Base-by-base conservation (phyloP, 2,329 filamentous ascomycete species). In the Pseudogymnoascus sp. region DNA sequence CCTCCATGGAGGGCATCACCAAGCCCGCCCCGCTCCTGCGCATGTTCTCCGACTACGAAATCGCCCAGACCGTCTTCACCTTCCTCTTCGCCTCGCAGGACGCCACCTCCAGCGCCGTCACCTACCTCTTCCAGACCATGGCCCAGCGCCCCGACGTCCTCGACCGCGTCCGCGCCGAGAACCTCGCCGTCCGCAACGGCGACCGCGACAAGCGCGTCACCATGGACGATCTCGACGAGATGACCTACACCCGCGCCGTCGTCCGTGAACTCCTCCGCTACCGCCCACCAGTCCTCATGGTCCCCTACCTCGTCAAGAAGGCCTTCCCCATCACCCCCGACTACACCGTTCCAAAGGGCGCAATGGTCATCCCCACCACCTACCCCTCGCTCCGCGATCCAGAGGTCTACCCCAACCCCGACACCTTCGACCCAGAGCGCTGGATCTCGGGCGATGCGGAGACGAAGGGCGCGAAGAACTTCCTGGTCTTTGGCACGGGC, bases 11-110 rank as follows among this genome's bases (percentile, higher is more conserved):
- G 65, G 79, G 82, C 15, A 77, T 89, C 6, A 87, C 90, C 77
- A 97, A 97, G 84, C 93, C 93, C 61, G 78, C 85, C 19, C 90
- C 89, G 69, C 75, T 96, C 29, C 83, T 97, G 63, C 90, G 93
- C 73, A 87, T 90, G 70, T 97, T 97, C 77, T 87, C 83, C 76
- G 90, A 97, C 74, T 89, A 88, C 71, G 93, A 97, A 77, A 96
- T 97, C 72, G 84, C 91, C 63, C 90, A 95, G 81, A 97, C 93
- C 23, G 76, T 97, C 72, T 96, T 97, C 79, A 96, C 93, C 60
- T 96, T 97, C 81, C 83, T 97, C 66, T 97, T 97, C 77, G 93
- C 95, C 65, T 97, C 93, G 3, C 95, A 97, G 78, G 95, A 99
- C 76, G 95, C 95, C 68, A 97, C 95, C 66, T 95, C 89, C 78